These are phyloP conservation scores for Cystofilobasidium macerans DNA, from an alignment of 768 basidiomycete genomes.

Conservation along the genomic window DNA sequence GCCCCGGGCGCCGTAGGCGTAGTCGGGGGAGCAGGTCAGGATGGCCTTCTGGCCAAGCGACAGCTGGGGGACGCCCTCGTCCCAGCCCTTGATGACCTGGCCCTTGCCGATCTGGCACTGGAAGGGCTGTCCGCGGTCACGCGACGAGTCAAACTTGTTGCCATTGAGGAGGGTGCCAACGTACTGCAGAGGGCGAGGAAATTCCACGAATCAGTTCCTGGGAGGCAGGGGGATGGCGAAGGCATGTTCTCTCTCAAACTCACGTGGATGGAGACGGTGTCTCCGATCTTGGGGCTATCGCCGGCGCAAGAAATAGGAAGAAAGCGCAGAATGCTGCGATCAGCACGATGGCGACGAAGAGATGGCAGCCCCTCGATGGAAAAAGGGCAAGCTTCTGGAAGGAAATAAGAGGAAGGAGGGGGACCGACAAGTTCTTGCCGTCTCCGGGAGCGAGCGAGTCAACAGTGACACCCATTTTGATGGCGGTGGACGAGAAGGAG, in stretches of 20 bases:
- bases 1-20: slow-evolving; percentile 31
- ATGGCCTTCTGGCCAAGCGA: slow-evolving; percentile 39
- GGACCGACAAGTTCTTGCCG: not conserved
- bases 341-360: too few species aligned
- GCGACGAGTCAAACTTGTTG: slow-evolving; percentile 27
- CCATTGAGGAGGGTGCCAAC: slow-evolving; percentile 23
- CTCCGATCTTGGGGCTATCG: too few species aligned
- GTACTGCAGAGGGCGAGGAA: slow-evolving; percentile 14
- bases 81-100: slow-evolving; percentile 27
- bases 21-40: slow-evolving; percentile 38
- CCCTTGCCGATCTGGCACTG: slow-evolving; percentile 23
- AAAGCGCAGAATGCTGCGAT: too few species aligned
- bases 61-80: slow-evolving; percentile 35
- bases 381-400: too few species aligned
- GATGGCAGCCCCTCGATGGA: too few species aligned
- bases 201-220: not conserved
- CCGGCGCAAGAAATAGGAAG: too few species aligned
- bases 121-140: slow-evolving; percentile 23
- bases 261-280: too few species aligned
- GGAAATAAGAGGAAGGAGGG: too few species aligned
- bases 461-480: slow-evolving; percentile 15
- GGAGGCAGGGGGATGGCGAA: not conserved
- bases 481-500: not conserved
- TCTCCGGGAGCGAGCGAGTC: slow-evolving; percentile 18
- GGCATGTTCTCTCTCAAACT: too few species aligned